Evolutionary conservation across 352 stramenopile species (phyloP).

Genomic region (Phytophthora lateralis): DNA sequence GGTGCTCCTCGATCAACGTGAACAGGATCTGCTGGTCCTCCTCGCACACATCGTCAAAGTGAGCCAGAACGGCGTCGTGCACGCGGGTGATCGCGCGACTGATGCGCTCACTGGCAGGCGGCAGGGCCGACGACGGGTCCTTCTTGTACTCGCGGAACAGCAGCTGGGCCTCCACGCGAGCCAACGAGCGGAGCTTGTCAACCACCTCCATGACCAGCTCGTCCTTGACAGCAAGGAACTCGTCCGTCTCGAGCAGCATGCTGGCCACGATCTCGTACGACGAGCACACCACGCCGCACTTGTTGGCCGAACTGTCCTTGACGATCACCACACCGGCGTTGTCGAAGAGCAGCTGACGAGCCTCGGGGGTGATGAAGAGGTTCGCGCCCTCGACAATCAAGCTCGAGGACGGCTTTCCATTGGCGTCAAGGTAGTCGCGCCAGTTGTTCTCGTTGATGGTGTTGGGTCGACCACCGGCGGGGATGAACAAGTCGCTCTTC

Average conservation of each 20-base stretch:
- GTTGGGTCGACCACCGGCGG: constrained; percentile 77
- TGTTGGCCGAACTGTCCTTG: constrained; percentile 97
- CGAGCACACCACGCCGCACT: constrained; percentile 85
- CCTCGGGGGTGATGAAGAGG: constrained; percentile 86
- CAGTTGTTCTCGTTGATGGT: constrained; percentile 91
- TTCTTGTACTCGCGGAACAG: constrained; percentile 98
- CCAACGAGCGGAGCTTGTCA: constrained; percentile 92
- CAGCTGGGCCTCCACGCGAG: constrained; percentile 95
- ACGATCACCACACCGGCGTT: constrained; percentile 96
- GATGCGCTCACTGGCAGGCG: constrained; percentile 95
- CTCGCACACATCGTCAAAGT: constrained; percentile 92
- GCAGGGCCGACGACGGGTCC: constrained; percentile 81
- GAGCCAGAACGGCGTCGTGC: constrained; percentile 93
- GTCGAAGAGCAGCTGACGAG: constrained; percentile 92
- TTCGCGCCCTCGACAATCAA: constrained; percentile 89
- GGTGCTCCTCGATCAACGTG: constrained; percentile 90
- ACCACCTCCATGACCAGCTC: constrained; percentile 94
- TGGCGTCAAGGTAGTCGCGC: constrained; percentile 63
- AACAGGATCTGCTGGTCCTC: constrained; percentile 83
- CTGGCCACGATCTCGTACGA: constrained; percentile 90
- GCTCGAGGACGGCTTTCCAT: constrained; percentile 79
- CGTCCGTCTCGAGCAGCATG: constrained; percentile 96
- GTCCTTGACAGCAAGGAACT: constrained; percentile 97
- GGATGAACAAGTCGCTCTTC: constrained; percentile 88
- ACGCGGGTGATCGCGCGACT: constrained; percentile 95